Conservation (phyloP, 2,329 filamentous ascomycete genomes). For the Reticulascus tulasneorum region DNA sequence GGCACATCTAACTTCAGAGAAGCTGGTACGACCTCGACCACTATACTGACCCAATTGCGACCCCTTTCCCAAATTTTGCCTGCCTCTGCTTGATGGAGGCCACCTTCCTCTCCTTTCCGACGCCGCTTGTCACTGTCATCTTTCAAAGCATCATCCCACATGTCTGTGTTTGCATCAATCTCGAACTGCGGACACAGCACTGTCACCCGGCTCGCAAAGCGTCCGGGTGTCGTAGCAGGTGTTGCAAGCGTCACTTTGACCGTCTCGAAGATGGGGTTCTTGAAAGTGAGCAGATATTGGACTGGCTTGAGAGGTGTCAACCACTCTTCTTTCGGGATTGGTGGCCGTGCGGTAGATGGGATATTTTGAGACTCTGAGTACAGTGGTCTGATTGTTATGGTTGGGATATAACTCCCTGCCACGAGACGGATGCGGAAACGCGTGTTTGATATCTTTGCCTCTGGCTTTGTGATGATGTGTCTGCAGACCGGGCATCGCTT, state of each 20-base stretch:
- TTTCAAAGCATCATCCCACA: slow-evolving; percentile 83
- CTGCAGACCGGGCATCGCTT: slow-evolving; percentile 91
- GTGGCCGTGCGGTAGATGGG: slow-evolving; percentile 18
- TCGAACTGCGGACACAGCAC: slow-evolving; percentile 93
- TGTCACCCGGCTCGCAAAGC: slow-evolving; percentile 76
- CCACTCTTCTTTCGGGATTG: slow-evolving; percentile 31
- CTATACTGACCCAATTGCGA: slow-evolving; percentile 90
- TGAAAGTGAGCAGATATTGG: slow-evolving; percentile 85
- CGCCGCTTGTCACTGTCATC: slow-evolving; percentile 37
- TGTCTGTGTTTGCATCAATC: slow-evolving; percentile 84
- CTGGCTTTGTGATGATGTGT: slow-evolving; percentile 92
- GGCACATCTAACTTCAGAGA: slow-evolving; percentile 39
- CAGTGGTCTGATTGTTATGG: slow-evolving; percentile 68
- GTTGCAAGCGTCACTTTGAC: slow-evolving; percentile 86
- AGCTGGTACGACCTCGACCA: slow-evolving; percentile 80
- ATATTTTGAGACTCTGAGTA: slow-evolving; percentile 26
- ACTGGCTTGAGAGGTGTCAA: slow-evolving; percentile 58
- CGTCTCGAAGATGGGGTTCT: slow-evolving; percentile 89
- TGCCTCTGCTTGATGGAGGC: slow-evolving; percentile 65
- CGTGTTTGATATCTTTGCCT: slow-evolving; percentile 82
- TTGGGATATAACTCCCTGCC: slow-evolving; percentile 83
- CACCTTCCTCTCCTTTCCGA: slow-evolving; percentile 35
- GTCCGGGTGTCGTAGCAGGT: slow-evolving; percentile 72
- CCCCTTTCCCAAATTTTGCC: slow-evolving; percentile 97
- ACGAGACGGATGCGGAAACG: slow-evolving; percentile 91